These are phyloP conservation scores for Camptophora hylomeconis DNA, from an alignment of 2,329 filamentous ascomycete species.

Conservation along the genomic window DNA sequence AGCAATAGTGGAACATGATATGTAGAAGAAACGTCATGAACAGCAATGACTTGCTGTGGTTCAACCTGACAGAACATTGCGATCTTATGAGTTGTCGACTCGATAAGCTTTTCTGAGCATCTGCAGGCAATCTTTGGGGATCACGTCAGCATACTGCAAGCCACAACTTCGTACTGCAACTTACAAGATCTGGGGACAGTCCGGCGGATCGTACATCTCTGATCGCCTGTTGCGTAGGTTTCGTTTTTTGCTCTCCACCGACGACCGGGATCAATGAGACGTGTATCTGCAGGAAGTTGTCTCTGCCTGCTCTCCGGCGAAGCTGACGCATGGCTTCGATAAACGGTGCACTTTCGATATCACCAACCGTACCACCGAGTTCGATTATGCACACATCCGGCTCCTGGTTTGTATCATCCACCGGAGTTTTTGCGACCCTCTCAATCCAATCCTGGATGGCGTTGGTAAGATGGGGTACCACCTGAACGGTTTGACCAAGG, in stretches of 20 bases:
- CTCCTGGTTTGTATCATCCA: slow-evolving; percentile 68
- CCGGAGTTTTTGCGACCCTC: slow-evolving; percentile 69
- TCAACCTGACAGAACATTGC: slow-evolving; percentile 83
- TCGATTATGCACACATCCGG: slow-evolving; percentile 88
- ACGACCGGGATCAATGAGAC: slow-evolving; percentile 77
- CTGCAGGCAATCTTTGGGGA: slow-evolving; percentile 78
- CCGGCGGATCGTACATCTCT: slow-evolving; percentile 72
- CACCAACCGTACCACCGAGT: slow-evolving; percentile 45
- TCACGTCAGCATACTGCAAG: slow-evolving; percentile 7
- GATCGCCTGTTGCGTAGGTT: slow-evolving; percentile 88
- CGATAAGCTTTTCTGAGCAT: slow-evolving; percentile 64
- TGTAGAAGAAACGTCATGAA: slow-evolving; percentile 76
- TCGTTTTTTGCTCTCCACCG: slow-evolving; percentile 77
- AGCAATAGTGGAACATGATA: slow-evolving; percentile 95
- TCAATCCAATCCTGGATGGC: slow-evolving; percentile 89
- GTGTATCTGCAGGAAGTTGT: slow-evolving; percentile 79
- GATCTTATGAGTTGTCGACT: slow-evolving; percentile 70
- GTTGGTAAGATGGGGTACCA: slow-evolving; percentile 84
- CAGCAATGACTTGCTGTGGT: slow-evolving; percentile 68
- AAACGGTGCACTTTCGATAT: slow-evolving; percentile 80
- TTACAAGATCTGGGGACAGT: slow-evolving; percentile 55
- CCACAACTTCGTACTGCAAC: slow-evolving; percentile 16
- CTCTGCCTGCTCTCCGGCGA: slow-evolving; percentile 54
- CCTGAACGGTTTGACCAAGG: slow-evolving; percentile 76
- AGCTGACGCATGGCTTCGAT: slow-evolving; percentile 77